These are phyloP conservation scores for Curvularia hawaiiensis DNA, from an alignment of 2,329 filamentous ascomycete species.

Conservation along the genomic window DNA sequence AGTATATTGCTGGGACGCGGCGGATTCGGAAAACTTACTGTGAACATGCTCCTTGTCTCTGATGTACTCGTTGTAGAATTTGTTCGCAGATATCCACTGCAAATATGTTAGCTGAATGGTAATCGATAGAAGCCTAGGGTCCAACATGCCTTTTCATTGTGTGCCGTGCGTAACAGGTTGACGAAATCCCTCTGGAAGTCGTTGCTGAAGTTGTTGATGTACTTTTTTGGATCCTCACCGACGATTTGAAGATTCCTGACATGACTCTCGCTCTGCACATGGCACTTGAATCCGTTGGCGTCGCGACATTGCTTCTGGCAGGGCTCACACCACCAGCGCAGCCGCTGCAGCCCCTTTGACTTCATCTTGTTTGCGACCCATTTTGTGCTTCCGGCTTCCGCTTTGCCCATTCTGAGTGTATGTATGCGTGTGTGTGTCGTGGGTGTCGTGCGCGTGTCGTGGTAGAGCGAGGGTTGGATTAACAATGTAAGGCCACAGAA, in stretches of 20 bases:
- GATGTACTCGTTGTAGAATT: constrained; percentile 96
- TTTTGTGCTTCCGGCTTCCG: constrained; percentile 92
- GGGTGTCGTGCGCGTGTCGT: not conserved
- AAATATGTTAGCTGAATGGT: not conserved
- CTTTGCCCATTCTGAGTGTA: constrained; percentile 73
- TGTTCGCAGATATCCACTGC: constrained; percentile 78
- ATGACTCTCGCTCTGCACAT: constrained; percentile 82
- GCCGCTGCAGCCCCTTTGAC: constrained; percentile 62
- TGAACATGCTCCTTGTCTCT: constrained; percentile 74
- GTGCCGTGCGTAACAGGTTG: constrained; percentile 75
- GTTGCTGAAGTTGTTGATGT: constrained; percentile 79
- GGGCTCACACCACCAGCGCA: constrained; percentile 88
- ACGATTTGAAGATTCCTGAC: constrained; percentile 78
- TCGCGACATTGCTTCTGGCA: constrained; percentile 81
- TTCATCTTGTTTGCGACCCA: constrained; percentile 91
- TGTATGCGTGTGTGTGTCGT: not conserved
- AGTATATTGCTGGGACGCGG: not conserved
- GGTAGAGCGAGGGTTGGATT: not conserved
- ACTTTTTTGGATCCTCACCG: constrained; percentile 83
- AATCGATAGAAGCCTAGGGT: not conserved
- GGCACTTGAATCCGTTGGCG: constrained; percentile 74
- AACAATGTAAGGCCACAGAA: constrained; percentile 9
- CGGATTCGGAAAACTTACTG: constrained; percentile 40
- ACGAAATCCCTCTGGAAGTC: constrained; percentile 85
- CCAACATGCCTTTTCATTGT: constrained; percentile 73